phyloP scores from a whole-genome alignment of 768 basidiomycete species.

The Sistotremastrum niveocremeum region DNA sequence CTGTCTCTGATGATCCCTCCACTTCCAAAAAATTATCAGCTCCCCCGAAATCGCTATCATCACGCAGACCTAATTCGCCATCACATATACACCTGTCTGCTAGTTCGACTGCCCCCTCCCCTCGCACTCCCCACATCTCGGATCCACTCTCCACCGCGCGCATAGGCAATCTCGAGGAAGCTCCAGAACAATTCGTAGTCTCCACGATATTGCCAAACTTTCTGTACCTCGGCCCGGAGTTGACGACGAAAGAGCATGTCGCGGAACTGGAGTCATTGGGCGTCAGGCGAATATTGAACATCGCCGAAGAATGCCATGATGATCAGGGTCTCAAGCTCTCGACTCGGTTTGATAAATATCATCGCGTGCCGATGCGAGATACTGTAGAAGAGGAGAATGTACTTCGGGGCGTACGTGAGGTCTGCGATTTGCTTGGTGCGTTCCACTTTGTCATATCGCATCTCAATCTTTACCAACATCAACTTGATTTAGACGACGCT shows the following conservation, averaged over 20 bases:
- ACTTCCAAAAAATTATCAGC: slow-evolving; percentile 24
- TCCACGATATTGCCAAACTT: slow-evolving; percentile 88
- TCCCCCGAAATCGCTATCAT: slow-evolving; percentile 32
- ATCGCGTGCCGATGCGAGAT: slow-evolving; percentile 86
- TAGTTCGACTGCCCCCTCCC: not conserved
- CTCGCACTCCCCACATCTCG: slow-evolving; percentile 2
- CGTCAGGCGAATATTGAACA: slow-evolving; percentile 79
- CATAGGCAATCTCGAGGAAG: slow-evolving; percentile 15
- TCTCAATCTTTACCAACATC: not conserved
- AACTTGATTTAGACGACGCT: slow-evolving; percentile 59
- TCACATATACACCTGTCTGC: slow-evolving; percentile 47
- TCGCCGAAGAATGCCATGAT: slow-evolving; percentile 83
- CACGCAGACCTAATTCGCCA: slow-evolving; percentile 2
- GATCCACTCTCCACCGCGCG: not conserved
- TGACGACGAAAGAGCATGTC: slow-evolving; percentile 61
- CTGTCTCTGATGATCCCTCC: not conserved
- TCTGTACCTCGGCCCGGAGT: slow-evolving; percentile 83
- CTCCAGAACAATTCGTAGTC: slow-evolving; percentile 55
- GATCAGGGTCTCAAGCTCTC: slow-evolving; percentile 58
- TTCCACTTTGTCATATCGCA: slow-evolving; percentile 5
- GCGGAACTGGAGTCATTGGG: slow-evolving; percentile 59
- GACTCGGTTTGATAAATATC: slow-evolving; percentile 69
- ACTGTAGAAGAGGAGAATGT: slow-evolving; percentile 92
- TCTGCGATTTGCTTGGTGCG: slow-evolving; percentile 79
- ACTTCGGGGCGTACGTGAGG: slow-evolving; percentile 64